Evolutionary conservation across 257 asterid species (phyloP).

Genomic region (Salvia hispanica): DNA sequence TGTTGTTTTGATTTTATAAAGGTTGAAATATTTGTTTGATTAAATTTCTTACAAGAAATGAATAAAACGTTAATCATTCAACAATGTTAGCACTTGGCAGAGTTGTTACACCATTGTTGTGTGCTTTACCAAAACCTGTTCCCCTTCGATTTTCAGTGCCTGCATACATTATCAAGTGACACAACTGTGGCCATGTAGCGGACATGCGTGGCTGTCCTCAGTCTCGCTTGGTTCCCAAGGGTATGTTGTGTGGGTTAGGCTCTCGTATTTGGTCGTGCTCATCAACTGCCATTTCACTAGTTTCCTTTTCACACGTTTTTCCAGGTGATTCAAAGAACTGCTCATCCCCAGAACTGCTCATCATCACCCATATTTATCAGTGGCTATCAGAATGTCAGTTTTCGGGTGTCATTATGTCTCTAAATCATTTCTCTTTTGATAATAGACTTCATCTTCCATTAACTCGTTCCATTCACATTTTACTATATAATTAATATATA

Average conservation of each 20-base stretch:
- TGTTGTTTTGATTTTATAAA: no score
- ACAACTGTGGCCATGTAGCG: slow-evolving; percentile 95
- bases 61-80: no score
- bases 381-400: slow-evolving; percentile 83
- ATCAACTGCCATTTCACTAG: slow-evolving; percentile 1
- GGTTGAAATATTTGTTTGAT: no score
- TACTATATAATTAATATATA: no score
- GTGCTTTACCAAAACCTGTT: not conserved
- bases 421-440: no score
- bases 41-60: no score
- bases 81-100: not conserved
- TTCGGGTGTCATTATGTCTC: no score
- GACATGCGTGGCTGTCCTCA: slow-evolving; percentile 98
- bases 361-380: slow-evolving; percentile 60
- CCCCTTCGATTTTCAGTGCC: slow-evolving; percentile 68
- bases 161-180: slow-evolving; percentile 71
- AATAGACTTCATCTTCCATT: no score
- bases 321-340: slow-evolving; percentile 81
- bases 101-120: not conserved
- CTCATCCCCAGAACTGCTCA: slow-evolving; percentile 73
- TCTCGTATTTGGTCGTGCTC: slow-evolving; percentile 8
- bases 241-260: slow-evolving; percentile 37
- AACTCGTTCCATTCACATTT: no score
- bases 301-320: slow-evolving; percentile 13
- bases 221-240: slow-evolving; percentile 77